phyloP scores from a whole-genome alignment of 768 basidiomycete species.

The Serendipita vermifera region DNA sequence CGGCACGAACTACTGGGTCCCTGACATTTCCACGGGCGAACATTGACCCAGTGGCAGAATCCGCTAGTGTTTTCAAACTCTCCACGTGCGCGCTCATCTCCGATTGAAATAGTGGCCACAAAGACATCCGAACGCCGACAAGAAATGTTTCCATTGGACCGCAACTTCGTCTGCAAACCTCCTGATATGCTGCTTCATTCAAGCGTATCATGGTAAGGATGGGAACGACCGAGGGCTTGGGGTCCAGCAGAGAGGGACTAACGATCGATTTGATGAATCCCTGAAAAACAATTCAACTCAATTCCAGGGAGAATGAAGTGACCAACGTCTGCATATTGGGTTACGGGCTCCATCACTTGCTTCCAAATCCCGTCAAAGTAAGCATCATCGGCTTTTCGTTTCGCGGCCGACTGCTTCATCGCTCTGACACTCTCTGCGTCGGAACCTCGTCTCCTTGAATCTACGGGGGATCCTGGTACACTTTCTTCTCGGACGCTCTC shows the following conservation, averaged over 20 bases:
- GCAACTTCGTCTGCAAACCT: slow-evolving; percentile 66
- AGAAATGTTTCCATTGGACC: slow-evolving; percentile 71
- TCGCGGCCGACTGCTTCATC: too few species aligned
- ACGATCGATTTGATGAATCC: background rate
- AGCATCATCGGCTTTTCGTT: slow-evolving; percentile 42
- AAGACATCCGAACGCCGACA: slow-evolving; percentile 62
- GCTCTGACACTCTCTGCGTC: slow-evolving; percentile 21
- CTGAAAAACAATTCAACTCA: background rate
- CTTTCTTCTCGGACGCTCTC: background rate
- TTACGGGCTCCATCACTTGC: slow-evolving; percentile 79
- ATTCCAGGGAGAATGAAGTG: background rate
- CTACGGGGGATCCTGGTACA: slow-evolving; percentile 24
- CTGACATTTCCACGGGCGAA: slow-evolving; percentile 54
- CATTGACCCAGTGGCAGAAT: slow-evolving; percentile 48
- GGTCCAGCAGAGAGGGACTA: slow-evolving; percentile 40
- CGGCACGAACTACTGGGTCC: slow-evolving; percentile 51
- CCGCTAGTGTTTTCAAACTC: slow-evolving; percentile 67
- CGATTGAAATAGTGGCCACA: slow-evolving; percentile 94
- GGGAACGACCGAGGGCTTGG: slow-evolving; percentile 57
- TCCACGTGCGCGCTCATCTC: slow-evolving; percentile 75
- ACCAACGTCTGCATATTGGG: slow-evolving; percentile 69
- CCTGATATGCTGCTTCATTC: slow-evolving; percentile 63
- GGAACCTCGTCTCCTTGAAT: background rate
- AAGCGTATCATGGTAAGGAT: slow-evolving; percentile 86
- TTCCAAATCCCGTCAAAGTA: slow-evolving; percentile 68